These are phyloP conservation scores for Suillus subaureus DNA, from an alignment of 768 basidiomycete genomes.

Conservation along the genomic window DNA sequence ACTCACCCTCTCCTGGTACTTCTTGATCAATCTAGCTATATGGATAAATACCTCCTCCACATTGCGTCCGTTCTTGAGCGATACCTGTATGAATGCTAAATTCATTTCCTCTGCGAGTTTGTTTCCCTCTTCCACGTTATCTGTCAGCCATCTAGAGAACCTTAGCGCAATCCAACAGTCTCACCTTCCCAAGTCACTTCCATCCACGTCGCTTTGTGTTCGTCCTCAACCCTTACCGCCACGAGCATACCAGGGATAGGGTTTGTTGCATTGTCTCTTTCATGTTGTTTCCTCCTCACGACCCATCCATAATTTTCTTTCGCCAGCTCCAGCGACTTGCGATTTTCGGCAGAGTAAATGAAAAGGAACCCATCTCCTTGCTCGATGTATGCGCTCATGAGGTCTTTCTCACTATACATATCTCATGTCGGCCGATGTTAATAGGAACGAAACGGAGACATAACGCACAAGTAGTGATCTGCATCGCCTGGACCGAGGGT, in stretches of 20 bases:
- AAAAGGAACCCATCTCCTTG: constrained; percentile 3
- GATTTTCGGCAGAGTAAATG: constrained; percentile 5
- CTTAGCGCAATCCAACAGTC: background rate
- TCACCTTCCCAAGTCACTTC: constrained; percentile 7
- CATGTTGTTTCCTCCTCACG: background rate
- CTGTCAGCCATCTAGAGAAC: background rate
- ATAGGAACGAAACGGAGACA: background rate
- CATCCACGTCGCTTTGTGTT: background rate
- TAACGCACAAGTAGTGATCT: background rate
- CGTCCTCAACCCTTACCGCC: background rate
- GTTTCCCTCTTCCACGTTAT: constrained; percentile 1
- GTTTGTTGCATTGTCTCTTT: constrained; percentile 4
- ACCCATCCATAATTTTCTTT: constrained; percentile 5
- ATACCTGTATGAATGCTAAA: constrained; percentile 3
- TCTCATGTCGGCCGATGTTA: background rate
- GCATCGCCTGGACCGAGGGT: background rate
- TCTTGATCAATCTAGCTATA: constrained; percentile 2
- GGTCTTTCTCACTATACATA: background rate
- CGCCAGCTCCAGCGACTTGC: constrained; percentile 2
- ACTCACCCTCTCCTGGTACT: constrained; percentile 6
- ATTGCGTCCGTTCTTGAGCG: constrained; percentile 5
- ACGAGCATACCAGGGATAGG: constrained; percentile 6
- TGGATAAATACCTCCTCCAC: constrained; percentile 3
- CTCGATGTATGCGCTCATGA: background rate
- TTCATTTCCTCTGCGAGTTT: background rate